Evolutionary conservation across 2,329 filamentous ascomycete genomes (phyloP).

Genomic region (Hypoxylon sp.): DNA sequence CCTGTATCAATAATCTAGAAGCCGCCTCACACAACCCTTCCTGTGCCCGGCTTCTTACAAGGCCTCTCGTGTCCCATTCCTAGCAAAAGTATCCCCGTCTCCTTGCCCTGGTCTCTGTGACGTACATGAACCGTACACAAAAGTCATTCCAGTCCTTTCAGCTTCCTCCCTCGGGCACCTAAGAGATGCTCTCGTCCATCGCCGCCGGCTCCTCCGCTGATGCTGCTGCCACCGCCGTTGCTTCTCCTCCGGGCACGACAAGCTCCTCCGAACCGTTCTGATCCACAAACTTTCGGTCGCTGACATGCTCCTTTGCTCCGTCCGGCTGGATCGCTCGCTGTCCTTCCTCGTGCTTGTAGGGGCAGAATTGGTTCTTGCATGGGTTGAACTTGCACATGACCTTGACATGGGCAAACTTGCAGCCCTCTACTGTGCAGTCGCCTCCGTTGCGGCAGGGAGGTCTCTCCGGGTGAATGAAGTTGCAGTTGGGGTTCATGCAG

Average conservation of each 20-base stretch:
- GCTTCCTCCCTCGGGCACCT: slow-evolving; percentile 2
- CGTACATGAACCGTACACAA: not conserved
- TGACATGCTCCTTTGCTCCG: slow-evolving; percentile 72
- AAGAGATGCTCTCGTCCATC: slow-evolving; percentile 50
- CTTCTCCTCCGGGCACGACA: slow-evolving; percentile 66
- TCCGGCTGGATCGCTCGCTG: slow-evolving; percentile 72
- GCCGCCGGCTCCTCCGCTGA: slow-evolving; percentile 51
- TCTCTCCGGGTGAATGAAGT: slow-evolving; percentile 88
- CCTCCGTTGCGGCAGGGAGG: slow-evolving; percentile 90
- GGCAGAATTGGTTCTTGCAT: slow-evolving; percentile 86
- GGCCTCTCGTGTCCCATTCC: slow-evolving; percentile 8
- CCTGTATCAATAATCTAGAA: slow-evolving; percentile 40
- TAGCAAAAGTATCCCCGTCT: slow-evolving; percentile 3
- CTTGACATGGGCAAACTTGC: slow-evolving; percentile 89
- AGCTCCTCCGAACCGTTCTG: slow-evolving; percentile 74
- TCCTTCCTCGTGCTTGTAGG: slow-evolving; percentile 89
- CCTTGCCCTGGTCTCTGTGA: not conserved
- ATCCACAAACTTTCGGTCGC: slow-evolving; percentile 87
- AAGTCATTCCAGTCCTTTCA: not conserved
- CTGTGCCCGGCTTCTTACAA: too few species aligned
- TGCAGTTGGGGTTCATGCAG: slow-evolving; percentile 86
- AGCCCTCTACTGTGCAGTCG: slow-evolving; percentile 81
- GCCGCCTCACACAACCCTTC: slow-evolving; percentile 8
- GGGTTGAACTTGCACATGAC: slow-evolving; percentile 90
- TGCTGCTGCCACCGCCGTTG: too few species aligned